A percentile compares a stretch with the other conserved stretches of the same genome.
phyloP scores from a whole-genome alignment of 1,284 basidiomycete genomes.

The Marasmius oreades region DNA sequence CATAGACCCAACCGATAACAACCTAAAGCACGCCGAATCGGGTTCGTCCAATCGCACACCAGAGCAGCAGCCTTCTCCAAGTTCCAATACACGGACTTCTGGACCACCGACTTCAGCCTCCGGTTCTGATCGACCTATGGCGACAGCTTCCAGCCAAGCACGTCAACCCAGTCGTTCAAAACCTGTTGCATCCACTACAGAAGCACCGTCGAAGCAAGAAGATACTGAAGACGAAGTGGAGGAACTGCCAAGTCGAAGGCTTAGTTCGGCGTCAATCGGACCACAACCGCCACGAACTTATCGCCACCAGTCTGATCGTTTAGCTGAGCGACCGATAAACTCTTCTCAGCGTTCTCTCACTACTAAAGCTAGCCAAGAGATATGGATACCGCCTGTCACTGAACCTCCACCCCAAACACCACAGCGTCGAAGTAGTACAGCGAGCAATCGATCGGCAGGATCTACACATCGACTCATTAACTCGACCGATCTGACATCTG shows the following conservation, averaged over 20 bases:
- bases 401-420: constrained; percentile 9
- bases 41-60: not conserved
- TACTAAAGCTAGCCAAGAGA: not conserved
- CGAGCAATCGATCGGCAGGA: constrained; percentile 24
- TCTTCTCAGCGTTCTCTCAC: not conserved
- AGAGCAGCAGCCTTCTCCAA: not conserved
- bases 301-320: constrained; percentile 3
- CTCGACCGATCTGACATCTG: constrained; percentile 21
- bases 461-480: constrained; percentile 20
- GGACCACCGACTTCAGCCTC: not conserved
- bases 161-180: not conserved
- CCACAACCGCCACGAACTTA: not conserved
- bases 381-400: constrained; percentile 1
- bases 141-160: not conserved
- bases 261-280: not conserved
- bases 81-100: not conserved
- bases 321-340: not conserved
- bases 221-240: not conserved
- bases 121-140: not conserved
- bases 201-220: not conserved
- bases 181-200: not conserved
- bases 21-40: not conserved
- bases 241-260: not conserved
- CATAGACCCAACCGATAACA: not conserved
- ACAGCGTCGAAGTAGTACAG: constrained; percentile 22